phyloP scores from a whole-genome alignment of 2,329 filamentous ascomycete species.

The Fusarium lateritium region DNA sequence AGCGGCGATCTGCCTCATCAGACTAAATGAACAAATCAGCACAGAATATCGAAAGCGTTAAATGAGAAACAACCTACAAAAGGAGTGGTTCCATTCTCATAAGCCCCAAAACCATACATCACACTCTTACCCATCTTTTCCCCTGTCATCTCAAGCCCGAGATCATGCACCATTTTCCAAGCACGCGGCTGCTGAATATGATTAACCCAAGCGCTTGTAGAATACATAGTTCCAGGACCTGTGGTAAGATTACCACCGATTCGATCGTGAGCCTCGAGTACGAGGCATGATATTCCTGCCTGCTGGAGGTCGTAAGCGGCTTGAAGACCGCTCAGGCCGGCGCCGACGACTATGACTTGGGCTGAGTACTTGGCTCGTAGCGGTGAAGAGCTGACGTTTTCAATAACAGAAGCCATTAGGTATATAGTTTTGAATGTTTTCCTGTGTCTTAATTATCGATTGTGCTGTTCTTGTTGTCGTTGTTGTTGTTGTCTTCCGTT shows the following conservation, averaged over 20 bases:
- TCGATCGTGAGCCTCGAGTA: constrained; percentile 39
- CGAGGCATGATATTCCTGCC: constrained; percentile 43
- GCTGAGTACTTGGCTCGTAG: constrained; percentile 23
- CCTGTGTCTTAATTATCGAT: background rate
- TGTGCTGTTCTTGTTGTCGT: background rate
- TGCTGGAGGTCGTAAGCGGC: constrained; percentile 43
- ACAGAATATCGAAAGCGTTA: too few relatives aligned
- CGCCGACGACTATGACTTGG: constrained; percentile 48
- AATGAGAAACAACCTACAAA: background rate
- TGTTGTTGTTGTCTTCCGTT: background rate
- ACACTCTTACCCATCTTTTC: constrained; percentile 21
- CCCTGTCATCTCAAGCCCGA: constrained; percentile 25
- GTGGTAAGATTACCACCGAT: constrained; percentile 32
- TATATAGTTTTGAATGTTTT: too few relatives aligned
- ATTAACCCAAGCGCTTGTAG: constrained; percentile 45
- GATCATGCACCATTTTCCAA: constrained; percentile 18
- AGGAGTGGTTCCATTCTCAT: constrained; percentile 13
- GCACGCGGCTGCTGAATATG: constrained; percentile 30
- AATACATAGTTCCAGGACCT: constrained; percentile 33
- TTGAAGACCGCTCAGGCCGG: constrained; percentile 46
- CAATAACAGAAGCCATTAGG: constrained; percentile 1
- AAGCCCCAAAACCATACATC: constrained; percentile 21
- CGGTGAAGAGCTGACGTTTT: background rate
- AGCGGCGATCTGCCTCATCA: constrained; percentile 31
- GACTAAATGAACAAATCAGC: constrained; percentile 8